A percentile compares a stretch with the other conserved stretches of the same genome.
phyloP scores from a whole-genome alignment of 2,329 filamentous ascomycete genomes.

The Fusarium acutatum region DNA sequence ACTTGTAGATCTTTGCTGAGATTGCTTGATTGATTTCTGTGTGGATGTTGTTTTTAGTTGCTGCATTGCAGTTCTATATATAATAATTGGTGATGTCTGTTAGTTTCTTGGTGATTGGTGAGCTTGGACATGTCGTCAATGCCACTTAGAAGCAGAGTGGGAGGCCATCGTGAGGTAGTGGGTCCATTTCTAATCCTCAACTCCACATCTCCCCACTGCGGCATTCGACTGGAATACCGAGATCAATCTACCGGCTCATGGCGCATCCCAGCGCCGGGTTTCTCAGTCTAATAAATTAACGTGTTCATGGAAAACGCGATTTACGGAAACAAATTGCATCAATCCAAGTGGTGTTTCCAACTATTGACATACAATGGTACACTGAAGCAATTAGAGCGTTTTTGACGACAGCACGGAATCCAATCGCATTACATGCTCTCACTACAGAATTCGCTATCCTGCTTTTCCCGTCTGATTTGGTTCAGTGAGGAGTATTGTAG shows the following conservation, averaged over 20 bases:
- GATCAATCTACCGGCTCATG: background rate
- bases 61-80: background rate
- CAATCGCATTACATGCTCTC: background rate
- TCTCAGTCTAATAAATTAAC: accelerated
- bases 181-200: background rate
- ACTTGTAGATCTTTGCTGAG: no score
- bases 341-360: background rate
- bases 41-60: accelerated
- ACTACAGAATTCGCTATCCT: accelerated
- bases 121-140: no score
- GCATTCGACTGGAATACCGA: background rate
- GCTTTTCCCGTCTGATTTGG: accelerated
- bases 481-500: background rate
- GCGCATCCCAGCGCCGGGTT: background rate
- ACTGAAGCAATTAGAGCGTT: background rate
- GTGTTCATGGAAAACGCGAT: accelerated
- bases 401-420: background rate
- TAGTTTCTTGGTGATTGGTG: background rate
- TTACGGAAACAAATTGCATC: no score
- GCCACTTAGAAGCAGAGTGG: background rate
- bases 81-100: accelerated
- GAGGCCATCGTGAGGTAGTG: background rate
- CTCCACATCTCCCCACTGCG: background rate
- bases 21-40: background rate
- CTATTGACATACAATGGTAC: background rate